phyloP scores from a whole-genome alignment of 2,329 filamentous ascomycete species.

The Macrophomina pseudophaseolina region DNA sequence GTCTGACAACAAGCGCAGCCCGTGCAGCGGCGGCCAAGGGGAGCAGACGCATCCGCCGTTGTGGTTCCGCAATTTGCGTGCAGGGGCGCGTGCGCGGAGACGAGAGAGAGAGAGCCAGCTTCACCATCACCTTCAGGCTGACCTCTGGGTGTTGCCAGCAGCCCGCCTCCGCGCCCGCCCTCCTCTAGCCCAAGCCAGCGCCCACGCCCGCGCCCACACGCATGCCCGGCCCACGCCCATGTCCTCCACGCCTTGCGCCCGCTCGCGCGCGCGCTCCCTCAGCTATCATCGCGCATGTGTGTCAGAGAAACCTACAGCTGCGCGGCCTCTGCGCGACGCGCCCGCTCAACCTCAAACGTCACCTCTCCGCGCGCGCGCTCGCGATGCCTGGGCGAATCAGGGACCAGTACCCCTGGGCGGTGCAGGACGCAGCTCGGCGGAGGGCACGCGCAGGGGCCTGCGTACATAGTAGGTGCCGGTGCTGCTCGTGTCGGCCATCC shows the following conservation, averaged over 20 bases:
- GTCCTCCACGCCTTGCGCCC: background rate
- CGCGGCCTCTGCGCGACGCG: slow-evolving; percentile 4
- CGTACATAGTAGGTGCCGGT: background rate
- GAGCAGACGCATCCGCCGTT: slow-evolving; percentile 13
- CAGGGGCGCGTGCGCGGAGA: slow-evolving; percentile 3
- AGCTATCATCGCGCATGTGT: background rate
- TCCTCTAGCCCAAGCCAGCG: background rate
- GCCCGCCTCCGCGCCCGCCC: background rate
- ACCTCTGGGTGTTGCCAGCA: background rate
- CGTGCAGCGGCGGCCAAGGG: slow-evolving; percentile 20
- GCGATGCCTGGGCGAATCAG: background rate
- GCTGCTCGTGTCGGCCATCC: slow-evolving; percentile 20
- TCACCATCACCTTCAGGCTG: background rate
- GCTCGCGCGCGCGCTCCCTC: background rate
- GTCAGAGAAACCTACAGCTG: too few species aligned
- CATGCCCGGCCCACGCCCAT: background rate
- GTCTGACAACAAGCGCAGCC: slow-evolving; percentile 19
- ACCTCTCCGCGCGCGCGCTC: background rate
- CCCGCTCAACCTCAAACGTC: slow-evolving; percentile 9
- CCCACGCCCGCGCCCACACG: background rate
- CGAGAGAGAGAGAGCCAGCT: too few species aligned
- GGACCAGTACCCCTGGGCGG: slow-evolving; percentile 1
- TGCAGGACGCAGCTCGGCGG: slow-evolving; percentile 9
- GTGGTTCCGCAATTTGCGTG: slow-evolving; percentile 23
- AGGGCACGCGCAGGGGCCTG: slow-evolving; percentile 12